These are phyloP conservation scores for Alternaria alternata DNA, from an alignment of 2,329 filamentous ascomycete species.

Conservation along the genomic window DNA sequence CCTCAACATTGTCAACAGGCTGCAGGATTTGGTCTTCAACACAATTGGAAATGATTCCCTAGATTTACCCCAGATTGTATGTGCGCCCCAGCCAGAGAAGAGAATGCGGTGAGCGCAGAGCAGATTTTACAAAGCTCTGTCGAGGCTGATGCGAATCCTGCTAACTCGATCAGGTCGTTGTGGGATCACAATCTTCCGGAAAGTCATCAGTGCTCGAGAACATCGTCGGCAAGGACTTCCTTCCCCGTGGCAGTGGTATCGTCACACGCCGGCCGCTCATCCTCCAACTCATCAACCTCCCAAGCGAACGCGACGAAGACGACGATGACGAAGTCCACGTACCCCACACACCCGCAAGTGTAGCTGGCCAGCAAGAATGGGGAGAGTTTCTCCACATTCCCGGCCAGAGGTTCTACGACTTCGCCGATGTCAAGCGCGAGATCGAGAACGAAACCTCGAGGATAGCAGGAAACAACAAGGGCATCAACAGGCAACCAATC, in stretches of 20 bases:
- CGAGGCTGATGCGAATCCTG: conserved; percentile 1
- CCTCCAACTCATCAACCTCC: conserved; percentile 97
- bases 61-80: conserved; percentile 96
- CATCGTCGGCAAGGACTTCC: conserved; percentile 96
- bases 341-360: conserved; percentile 79
- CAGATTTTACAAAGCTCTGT: conserved; percentile 13
- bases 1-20: conserved; percentile 94
- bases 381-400: conserved; percentile 97
- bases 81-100: conserved; percentile 59
- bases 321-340: conserved; percentile 68
- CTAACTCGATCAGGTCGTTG: conserved; percentile 77
- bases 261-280: conserved; percentile 94
- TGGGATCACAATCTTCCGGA: conserved; percentile 96
- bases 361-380: conserved; percentile 76
- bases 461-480: conserved; percentile 96
- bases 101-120: conserved; percentile 22
- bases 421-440: conserved; percentile 90
- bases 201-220: conserved; percentile 99
- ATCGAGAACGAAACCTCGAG: conserved; percentile 96
- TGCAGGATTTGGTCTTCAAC: conserved; percentile 99
- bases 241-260: conserved; percentile 95
- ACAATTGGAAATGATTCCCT: conserved; percentile 99
- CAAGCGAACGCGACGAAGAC: conserved; percentile 74
- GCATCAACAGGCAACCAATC: conserved; percentile 96
- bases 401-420: conserved; percentile 87